Evolutionary conservation across 352 stramenopile species (phyloP), one percentile per base, ranked within the genome.

Genomic region (Aphanomyces stellatus): DNA sequence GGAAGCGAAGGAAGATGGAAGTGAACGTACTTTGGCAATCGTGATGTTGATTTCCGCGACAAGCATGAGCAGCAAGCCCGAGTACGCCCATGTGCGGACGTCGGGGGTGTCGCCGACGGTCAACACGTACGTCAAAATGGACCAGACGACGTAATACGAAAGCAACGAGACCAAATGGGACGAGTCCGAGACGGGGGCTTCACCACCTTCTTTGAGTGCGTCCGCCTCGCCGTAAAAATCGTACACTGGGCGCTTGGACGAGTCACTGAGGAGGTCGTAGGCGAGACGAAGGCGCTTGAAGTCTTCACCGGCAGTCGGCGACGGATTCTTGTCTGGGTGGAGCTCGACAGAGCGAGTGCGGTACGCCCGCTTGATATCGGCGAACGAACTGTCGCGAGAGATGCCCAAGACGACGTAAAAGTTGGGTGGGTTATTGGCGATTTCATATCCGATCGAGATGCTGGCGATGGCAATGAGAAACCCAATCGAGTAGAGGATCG

Each of bases 351-450:
- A 96, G 28, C 96, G 83, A 65, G 84, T 78, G 72, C 97, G 96
- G 83, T 98, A 99, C n/a, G 95, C 90, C 31, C 90, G 87, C 76
- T 99, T 99, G 72, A 99, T 98, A 69, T 99, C 96, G 4, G 93
- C 66, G 42, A 90, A 90, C 46, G 80, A 93, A 4, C 91, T 88
- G 57, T 96, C 87, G 61, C 95, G 88, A 24, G 76, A 81, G 43
- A 98, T 83, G 40, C 85, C 88, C 6, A 99, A 75, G 41, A 98
- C 76, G 57, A 87, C 74, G 74, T 99, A 99, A 72, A 98, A 96
- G 72, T 99, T 99, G 56, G 79, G 81, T 24, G 60, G 33, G 48
- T 70, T 66, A 49, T 70, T 68, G 33, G 65, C 72, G 6, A 71
- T 74, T 79, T 89, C 69, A 78, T 80, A 79, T 65, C 93, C 93